Evolutionary conservation across 768 basidiomycete species (phyloP), one percentile per base, ranked within the genome.

Genomic region (Porphyrellus cyaneotinctus): DNA sequence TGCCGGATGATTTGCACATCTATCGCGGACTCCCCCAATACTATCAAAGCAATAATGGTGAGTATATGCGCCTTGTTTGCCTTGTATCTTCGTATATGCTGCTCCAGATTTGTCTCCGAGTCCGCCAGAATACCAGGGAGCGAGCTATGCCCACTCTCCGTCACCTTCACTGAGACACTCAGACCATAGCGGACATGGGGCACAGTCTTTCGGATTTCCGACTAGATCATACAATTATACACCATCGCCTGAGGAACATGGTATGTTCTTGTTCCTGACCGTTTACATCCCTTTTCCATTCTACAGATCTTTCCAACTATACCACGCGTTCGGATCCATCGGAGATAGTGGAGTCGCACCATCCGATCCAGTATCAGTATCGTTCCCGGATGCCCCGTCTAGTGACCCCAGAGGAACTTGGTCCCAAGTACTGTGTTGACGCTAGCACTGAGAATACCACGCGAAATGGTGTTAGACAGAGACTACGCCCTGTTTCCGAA

Each of bases 401-500:
- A 23, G 22, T n/a, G 22, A 41, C 9, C 22, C 38, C 43, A 42
- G 33, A 48, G 11, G 54, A 51, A 44, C 12, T 15, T 24, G n/a
- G 4, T 4, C 3, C 30, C 2, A 47, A 17, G 18, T 6, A n/a
- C 30, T 36, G 30, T 24, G 26, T 3, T 43, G 8, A 20, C 18
- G 10, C 26, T 20, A 22, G 26, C 18, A 36, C 20, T 24, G 47
- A 24, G 28, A 26, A 43, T 14, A 63, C 67, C 32, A 70, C 73
- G 10, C 74, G 69, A 26, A 74, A 75, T 54, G 53, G 67, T 4
- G 72, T 75, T 59, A 77, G 78, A 12, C 77, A 82, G 50, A 71
- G 72, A 18, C 70, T 90, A n/a, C 79, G 79, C 6, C 83, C 87
- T 12, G 82, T 90, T 10, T 88, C 88, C 6, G 78, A 83, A 39